phyloP scores from a whole-genome alignment of 129 eudicot genomes.

The Pulicaria dysenterica region DNA sequence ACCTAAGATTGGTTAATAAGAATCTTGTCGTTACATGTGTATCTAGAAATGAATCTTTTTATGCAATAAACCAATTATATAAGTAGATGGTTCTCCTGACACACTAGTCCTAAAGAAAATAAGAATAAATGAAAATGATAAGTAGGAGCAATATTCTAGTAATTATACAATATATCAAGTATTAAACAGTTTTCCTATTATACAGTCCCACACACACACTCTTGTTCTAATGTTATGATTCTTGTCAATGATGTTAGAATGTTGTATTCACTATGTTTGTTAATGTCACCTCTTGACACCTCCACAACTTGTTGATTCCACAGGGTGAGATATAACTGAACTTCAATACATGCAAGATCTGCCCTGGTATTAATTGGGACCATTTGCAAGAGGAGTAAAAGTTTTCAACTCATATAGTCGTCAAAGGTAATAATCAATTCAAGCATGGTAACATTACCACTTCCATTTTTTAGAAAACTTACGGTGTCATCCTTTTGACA shows the following conservation, averaged over 20 bases:
- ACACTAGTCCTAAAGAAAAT: not conserved
- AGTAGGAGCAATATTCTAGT: not conserved
- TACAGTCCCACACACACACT: not conserved
- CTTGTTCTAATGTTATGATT: conserved; percentile 15
- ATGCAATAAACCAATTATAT: no score
- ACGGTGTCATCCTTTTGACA: not conserved
- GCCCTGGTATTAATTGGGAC: conserved; percentile 1
- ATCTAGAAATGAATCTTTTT: no score
- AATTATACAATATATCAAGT: not conserved
- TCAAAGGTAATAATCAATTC: conserved; percentile 8
- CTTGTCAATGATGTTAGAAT: not conserved
- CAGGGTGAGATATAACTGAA: conserved; percentile 24
- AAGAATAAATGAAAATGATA: not conserved
- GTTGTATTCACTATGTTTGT: conserved; percentile 13
- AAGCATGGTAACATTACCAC: not conserved
- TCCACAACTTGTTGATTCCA: not conserved
- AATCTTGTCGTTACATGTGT: no score
- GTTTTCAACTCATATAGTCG: not conserved
- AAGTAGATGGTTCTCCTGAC: no score
- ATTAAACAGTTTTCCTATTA: not conserved
- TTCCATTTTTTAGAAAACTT: no score
- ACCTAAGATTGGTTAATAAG: no score
- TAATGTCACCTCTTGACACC: conserved; percentile 10
- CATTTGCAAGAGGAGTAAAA: not conserved
- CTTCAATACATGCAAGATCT: conserved; percentile 18